phyloP scores from a whole-genome alignment of 2,329 filamentous ascomycete species.

The Colletotrichum theobromicola region DNA sequence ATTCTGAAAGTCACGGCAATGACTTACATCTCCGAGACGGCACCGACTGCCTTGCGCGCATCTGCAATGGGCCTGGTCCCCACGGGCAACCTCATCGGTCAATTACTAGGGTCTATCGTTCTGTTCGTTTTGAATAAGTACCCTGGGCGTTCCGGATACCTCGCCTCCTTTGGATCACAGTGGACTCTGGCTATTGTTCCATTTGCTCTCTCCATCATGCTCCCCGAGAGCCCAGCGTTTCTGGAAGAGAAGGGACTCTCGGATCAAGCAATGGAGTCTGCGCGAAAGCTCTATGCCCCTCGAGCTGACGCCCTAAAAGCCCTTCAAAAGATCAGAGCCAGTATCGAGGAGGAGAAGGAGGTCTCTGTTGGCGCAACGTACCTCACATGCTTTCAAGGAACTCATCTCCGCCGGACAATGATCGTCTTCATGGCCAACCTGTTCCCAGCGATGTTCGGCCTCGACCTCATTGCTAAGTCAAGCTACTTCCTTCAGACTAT shows the following conservation, averaged over 20 bases:
- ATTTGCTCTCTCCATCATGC: slow-evolving; percentile 26
- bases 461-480: slow-evolving; percentile 44
- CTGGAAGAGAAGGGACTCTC: slow-evolving; percentile 24
- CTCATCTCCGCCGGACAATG: slow-evolving; percentile 44
- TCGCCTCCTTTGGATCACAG: slow-evolving; percentile 29
- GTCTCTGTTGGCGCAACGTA: slow-evolving; percentile 37
- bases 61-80: slow-evolving; percentile 33
- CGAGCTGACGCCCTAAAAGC: slow-evolving; percentile 17
- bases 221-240: slow-evolving; percentile 31
- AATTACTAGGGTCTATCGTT: slow-evolving; percentile 29
- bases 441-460: slow-evolving; percentile 48
- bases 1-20: slow-evolving; percentile 28
- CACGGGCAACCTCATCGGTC: slow-evolving; percentile 29
- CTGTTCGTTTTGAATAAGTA: slow-evolving; percentile 26
- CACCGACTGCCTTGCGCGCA: slow-evolving; percentile 29
- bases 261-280: slow-evolving; percentile 21
- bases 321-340: slow-evolving; percentile 23
- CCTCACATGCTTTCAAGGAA: slow-evolving; percentile 46
- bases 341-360: slow-evolving; percentile 48
- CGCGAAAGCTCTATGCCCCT: slow-evolving; percentile 25
- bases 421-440: slow-evolving; percentile 45
- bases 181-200: slow-evolving; percentile 26
- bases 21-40: slow-evolving; percentile 44
- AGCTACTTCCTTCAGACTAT: slow-evolving; percentile 43
- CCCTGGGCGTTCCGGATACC: slow-evolving; percentile 23